Conservation (phyloP, 345 rosid genomes). For the Citrus sp. region DNA sequence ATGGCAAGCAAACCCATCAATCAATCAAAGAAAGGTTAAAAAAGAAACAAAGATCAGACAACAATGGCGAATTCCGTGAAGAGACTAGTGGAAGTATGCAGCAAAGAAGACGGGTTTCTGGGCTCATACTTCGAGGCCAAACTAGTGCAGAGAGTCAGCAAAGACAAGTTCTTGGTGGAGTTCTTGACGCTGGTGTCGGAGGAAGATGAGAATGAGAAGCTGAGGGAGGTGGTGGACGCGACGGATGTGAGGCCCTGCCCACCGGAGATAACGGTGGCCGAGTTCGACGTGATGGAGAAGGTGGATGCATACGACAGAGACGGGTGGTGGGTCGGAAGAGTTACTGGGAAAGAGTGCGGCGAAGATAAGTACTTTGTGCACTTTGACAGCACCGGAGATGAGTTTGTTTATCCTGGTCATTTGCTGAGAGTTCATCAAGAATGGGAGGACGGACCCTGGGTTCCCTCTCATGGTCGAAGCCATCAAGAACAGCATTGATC, state of each 20-base stretch:
- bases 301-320: constrained; percentile 13
- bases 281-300: neutral
- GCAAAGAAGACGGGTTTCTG: constrained; percentile 17
- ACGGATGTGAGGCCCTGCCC: constrained; percentile 12
- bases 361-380: neutral
- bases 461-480: neutral
- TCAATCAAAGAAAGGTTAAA: neutral
- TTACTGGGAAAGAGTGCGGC: neutral
- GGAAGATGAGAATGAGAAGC: neutral
- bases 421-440: constrained; percentile 14
- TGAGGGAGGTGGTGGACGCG: constrained; percentile 4
- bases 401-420: neutral
- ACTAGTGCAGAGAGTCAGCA: neutral
- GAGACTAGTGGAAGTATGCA: neutral
- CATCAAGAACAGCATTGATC: neutral
- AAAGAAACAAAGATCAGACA: neutral
- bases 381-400: constrained; percentile 1
- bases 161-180: neutral
- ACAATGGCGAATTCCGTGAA: neutral
- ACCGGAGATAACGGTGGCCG: neutral
- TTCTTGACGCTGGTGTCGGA: constrained; percentile 9
- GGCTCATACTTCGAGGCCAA: constrained; percentile 17
- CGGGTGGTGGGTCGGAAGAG: constrained; percentile 12
- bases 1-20: too few relatives aligned
- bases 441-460: constrained; percentile 1